Evolutionary conservation across 768 basidiomycete species (phyloP).

Genomic region (Filobasidium floriforme): DNA sequence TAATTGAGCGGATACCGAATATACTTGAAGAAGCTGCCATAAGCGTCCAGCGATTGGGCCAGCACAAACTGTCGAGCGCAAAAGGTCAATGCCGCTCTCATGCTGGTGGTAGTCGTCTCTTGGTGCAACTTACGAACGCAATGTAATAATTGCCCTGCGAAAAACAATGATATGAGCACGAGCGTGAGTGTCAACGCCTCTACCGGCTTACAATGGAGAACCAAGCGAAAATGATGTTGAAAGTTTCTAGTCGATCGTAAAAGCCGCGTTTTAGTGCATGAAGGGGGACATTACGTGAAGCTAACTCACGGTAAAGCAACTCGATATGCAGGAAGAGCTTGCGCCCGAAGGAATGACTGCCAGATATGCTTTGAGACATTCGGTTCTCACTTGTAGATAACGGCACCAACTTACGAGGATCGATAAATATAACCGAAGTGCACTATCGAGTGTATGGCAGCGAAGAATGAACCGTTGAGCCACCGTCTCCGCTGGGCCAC

Average conservation of each 20-base stretch:
- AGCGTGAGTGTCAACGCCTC: neutral
- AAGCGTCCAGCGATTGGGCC: conserved; percentile 59
- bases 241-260: conserved; percentile 49
- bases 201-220: conserved; percentile 53
- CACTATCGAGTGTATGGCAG: conserved; percentile 79
- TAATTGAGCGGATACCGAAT: conserved; percentile 75
- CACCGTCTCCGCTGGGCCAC: conserved; percentile 85
- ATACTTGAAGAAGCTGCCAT: conserved; percentile 51
- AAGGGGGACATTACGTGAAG: neutral
- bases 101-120: too few species aligned
- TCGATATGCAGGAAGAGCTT: conserved; percentile 95
- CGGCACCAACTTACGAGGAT: conserved; percentile 51
- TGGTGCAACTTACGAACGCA: conserved; percentile 54
- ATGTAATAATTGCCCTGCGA: conserved; percentile 80
- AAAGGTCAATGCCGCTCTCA: neutral
- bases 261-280: neutral
- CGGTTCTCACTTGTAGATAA: neutral
- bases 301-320: conserved; percentile 61
- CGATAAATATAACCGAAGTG: conserved; percentile 96
- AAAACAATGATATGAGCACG: neutral
- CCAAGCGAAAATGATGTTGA: conserved; percentile 89
- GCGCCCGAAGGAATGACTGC: conserved; percentile 60
- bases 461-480: conserved; percentile 98
- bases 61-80: conserved; percentile 51
- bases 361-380: conserved; percentile 17